Percentiles rank a stretch among this genome's conserved stretches.
phyloP scores from a whole-genome alignment of 2,329 filamentous ascomycete species.

The Sphaerulina musiva region DNA sequence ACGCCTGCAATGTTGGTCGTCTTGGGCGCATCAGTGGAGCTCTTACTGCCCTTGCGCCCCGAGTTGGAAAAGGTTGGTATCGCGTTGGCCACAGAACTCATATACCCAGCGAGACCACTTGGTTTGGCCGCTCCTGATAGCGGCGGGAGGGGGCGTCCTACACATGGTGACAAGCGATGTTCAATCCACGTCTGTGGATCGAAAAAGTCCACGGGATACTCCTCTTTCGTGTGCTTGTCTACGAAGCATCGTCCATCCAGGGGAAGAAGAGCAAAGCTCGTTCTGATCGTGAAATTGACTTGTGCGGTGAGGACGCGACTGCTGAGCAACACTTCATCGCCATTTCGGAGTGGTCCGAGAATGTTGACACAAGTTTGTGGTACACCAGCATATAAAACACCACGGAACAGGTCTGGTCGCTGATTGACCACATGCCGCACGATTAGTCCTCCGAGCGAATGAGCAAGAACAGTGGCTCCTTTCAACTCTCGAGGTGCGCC shows the following conservation, averaged over 20 bases:
- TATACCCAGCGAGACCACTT: constrained; percentile 40
- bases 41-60: constrained; percentile 25
- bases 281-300: constrained; percentile 87
- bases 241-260: constrained; percentile 84
- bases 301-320: constrained; percentile 84
- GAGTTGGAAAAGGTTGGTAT: constrained; percentile 31
- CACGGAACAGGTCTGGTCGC: constrained; percentile 75
- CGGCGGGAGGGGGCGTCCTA: constrained; percentile 60
- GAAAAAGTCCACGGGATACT: constrained; percentile 80
- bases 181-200: constrained; percentile 72
- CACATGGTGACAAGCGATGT: constrained; percentile 69
- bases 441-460: constrained; percentile 81
- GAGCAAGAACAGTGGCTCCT: constrained; percentile 76
- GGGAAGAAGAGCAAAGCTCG: constrained; percentile 76
- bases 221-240: constrained; percentile 70
- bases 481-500: constrained; percentile 47
- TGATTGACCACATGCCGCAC: constrained; percentile 82
- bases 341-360: constrained; percentile 78
- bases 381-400: constrained; percentile 77
- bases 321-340: constrained; percentile 85
- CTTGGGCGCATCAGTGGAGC: constrained; percentile 11
- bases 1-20: constrained; percentile 22
- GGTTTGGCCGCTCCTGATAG: constrained; percentile 32
- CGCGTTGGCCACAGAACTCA: constrained; percentile 45
- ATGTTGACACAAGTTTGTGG: constrained; percentile 88